These are phyloP conservation scores for Dovyalis caffra DNA, from an alignment of 345 rosid genomes.

Conservation along the genomic window DNA sequence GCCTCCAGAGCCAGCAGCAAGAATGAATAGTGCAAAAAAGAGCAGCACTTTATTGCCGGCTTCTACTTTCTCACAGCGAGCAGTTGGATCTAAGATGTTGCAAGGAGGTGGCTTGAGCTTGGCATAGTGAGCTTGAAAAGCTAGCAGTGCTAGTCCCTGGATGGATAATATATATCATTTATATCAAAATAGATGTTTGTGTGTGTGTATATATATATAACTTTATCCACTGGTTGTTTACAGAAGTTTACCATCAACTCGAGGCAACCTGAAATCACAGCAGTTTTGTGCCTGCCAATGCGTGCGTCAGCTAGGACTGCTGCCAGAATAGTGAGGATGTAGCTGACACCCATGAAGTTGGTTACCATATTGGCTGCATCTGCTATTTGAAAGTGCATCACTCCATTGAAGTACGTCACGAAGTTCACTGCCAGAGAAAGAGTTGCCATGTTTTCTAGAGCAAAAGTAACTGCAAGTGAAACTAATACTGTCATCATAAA, in stretches of 20 bases:
- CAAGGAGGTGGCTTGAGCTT: conserved; percentile 47
- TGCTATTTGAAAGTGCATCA: conserved; percentile 50
- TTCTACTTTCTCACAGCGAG: conserved; percentile 38
- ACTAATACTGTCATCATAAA: not conserved
- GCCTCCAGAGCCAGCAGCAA: conserved; percentile 50
- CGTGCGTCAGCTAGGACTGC: conserved; percentile 49
- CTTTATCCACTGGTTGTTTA: too few relatives aligned
- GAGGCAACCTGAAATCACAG: conserved; percentile 39
- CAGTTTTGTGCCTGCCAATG: conserved; percentile 48
- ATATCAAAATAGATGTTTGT: not conserved
- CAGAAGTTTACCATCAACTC: conserved; percentile 44
- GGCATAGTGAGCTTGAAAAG: conserved; percentile 52
- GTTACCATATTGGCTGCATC: conserved; percentile 60
- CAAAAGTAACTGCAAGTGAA: conserved; percentile 35
- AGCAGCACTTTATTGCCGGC: conserved; percentile 41
- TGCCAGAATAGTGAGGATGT: conserved; percentile 41
- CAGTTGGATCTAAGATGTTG: conserved; percentile 32
- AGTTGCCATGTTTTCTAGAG: conserved; percentile 45
- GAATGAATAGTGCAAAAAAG: conserved; percentile 43
- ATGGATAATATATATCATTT: not conserved
- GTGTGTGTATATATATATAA: too few relatives aligned
- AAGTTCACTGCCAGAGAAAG: conserved; percentile 46
- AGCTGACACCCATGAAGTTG: conserved; percentile 48
- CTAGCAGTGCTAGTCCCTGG: conserved; percentile 46
- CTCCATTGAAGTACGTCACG: conserved; percentile 47